Conservation (phyloP, 768 basidiomycete species). For the Sporobolomyces pararoseus region DNA sequence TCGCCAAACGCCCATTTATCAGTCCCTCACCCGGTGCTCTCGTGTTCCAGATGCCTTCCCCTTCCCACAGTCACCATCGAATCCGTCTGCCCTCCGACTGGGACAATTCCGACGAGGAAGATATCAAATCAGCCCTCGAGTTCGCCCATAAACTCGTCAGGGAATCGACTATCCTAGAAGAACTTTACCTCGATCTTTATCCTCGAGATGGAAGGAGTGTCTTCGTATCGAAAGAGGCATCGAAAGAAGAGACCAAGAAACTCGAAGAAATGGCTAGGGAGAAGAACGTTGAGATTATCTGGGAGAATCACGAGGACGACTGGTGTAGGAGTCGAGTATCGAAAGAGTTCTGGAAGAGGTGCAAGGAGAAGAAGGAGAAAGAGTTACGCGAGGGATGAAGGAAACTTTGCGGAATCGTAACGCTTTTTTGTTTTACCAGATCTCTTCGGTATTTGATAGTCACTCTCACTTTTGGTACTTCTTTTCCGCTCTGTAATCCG, state of each 20-base stretch:
- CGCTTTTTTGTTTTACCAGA: background rate
- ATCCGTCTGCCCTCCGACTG: slow-evolving; percentile 17
- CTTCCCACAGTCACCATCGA: background rate
- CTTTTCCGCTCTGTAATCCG: too few relatives aligned
- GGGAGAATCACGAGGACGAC: background rate
- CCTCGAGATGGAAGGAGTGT: background rate
- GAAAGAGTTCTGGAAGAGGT: slow-evolving; percentile 3
- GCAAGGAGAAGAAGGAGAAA: background rate
- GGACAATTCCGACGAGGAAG: background rate
- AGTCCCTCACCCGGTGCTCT: background rate
- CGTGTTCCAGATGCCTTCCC: background rate
- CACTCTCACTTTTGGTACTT: too few relatives aligned
- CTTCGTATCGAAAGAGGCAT: background rate
- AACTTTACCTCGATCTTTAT: background rate
- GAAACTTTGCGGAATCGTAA: background rate
- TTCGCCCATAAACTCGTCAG: background rate
- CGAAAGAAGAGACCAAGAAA: too few relatives aligned
- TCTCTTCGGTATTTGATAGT: too few relatives aligned
- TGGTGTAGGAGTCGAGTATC: background rate
- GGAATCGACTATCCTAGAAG: background rate
- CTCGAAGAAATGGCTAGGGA: background rate
- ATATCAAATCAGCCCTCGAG: background rate
- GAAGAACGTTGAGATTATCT: background rate
- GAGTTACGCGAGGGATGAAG: background rate
- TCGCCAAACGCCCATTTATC: too few relatives aligned